phyloP scores from a whole-genome alignment of 208 protist genomes.

The Angomonas ambiguus region DNA sequence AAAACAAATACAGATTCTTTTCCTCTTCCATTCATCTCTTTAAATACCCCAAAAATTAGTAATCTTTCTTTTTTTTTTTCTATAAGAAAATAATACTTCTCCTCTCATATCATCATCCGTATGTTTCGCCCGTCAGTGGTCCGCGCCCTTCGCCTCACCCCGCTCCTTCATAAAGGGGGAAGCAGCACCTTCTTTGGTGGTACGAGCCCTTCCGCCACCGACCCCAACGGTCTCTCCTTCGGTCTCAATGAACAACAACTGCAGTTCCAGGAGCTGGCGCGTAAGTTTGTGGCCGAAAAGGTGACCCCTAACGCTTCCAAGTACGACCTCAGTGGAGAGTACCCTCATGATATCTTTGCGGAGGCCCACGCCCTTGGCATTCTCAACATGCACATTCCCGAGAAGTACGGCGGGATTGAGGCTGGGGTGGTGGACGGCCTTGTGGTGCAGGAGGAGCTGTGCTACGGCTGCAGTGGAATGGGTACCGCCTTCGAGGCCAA shows the following conservation, averaged over 20 bases:
- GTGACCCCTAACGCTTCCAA: slow-evolving; percentile 75
- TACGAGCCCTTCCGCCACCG: slow-evolving; percentile 20
- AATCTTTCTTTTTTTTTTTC: neutral
- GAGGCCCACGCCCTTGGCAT: slow-evolving; percentile 73
- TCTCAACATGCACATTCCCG: slow-evolving; percentile 78
- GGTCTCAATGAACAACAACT: slow-evolving; percentile 74
- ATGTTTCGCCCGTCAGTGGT: too few relatives aligned
- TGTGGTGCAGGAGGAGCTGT: slow-evolving; percentile 83
- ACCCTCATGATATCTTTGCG: slow-evolving; percentile 20
- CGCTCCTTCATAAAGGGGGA: slow-evolving; percentile 18
- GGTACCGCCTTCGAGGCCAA: slow-evolving; percentile 83
- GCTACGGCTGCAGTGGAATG: slow-evolving; percentile 86
- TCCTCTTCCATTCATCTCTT: neutral
- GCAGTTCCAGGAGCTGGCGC: slow-evolving; percentile 67
- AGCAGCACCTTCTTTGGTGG: slow-evolving; percentile 11
- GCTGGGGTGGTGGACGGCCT: slow-evolving; percentile 59
- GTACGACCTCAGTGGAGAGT: slow-evolving; percentile 34
- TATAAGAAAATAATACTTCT: neutral
- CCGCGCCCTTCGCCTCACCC: slow-evolving; percentile 25
- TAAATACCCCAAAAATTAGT: neutral
- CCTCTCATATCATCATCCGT: too few relatives aligned
- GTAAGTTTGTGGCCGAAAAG: slow-evolving; percentile 68
- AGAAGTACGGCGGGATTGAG: slow-evolving; percentile 76
- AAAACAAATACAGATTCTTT: slow-evolving; percentile 1
- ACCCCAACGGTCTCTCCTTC: slow-evolving; percentile 48